phyloP scores from a whole-genome alignment of 331 rosid species.

The Stylosanthes scabra region DNA sequence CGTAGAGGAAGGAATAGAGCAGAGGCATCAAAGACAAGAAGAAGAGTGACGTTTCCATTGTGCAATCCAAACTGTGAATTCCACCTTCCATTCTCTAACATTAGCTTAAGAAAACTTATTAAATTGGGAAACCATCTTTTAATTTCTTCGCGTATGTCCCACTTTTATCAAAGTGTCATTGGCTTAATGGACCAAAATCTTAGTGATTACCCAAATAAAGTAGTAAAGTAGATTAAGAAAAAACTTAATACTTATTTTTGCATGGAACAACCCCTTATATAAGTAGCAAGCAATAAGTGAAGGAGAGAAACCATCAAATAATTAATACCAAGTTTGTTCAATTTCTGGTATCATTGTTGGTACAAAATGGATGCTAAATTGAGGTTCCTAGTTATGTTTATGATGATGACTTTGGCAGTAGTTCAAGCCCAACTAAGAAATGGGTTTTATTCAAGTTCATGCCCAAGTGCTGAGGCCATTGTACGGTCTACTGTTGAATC shows the following conservation, averaged over 20 bases:
- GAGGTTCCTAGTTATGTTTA: conserved; percentile 43
- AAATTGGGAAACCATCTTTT: conserved; percentile 22
- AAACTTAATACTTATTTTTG: conserved; percentile 24
- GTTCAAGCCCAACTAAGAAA: conserved; percentile 54
- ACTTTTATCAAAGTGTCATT: conserved; percentile 44
- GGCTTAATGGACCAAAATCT: conserved; percentile 27
- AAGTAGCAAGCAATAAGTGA: conserved; percentile 33
- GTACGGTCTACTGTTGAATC: conserved; percentile 70
- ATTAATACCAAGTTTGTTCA: background rate
- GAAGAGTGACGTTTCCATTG: conserved; percentile 22
- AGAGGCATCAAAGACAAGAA: conserved; percentile 41
- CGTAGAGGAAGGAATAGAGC: conserved; percentile 53
- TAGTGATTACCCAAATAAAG: background rate
- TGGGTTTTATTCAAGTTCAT: conserved; percentile 71
- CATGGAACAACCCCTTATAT: conserved; percentile 30
- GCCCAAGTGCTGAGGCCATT: conserved; percentile 67
- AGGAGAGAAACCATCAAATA: conserved; percentile 29
- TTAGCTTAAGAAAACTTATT: conserved; percentile 32
- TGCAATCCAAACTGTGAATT: conserved; percentile 29
- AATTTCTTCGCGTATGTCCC: conserved; percentile 40
- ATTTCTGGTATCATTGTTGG: conserved; percentile 8
- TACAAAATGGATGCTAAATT: conserved; percentile 43
- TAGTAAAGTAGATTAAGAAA: conserved; percentile 5
- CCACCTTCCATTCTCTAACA: conserved; percentile 34
- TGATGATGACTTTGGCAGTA: conserved; percentile 39